These are phyloP conservation scores for Aspergillus sp. DNA, from an alignment of 2,329 filamentous ascomycete species.

Conservation along the genomic window DNA sequence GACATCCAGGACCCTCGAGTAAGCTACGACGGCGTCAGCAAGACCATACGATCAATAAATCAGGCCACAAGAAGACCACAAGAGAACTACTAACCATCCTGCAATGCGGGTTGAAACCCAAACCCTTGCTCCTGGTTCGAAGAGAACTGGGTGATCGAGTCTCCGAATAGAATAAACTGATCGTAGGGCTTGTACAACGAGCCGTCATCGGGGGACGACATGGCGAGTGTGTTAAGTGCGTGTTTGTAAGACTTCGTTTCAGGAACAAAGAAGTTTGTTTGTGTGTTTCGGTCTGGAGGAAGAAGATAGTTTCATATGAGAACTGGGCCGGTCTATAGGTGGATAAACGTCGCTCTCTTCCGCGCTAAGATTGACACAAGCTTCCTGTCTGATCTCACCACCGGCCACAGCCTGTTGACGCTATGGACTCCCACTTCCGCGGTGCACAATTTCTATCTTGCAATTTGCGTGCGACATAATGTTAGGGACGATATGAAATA, in stretches of 20 bases:
- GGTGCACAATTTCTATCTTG: not conserved
- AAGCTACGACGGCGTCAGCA: conserved; percentile 52
- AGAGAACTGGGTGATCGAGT: conserved; percentile 77
- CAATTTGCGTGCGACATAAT: not conserved
- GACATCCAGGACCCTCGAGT: conserved; percentile 76
- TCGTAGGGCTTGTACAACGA: conserved; percentile 53
- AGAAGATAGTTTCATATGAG: not conserved
- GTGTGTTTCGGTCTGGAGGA: too few species aligned
- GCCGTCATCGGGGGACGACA: conserved; percentile 7
- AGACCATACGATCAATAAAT: not conserved
- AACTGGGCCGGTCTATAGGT: not conserved
- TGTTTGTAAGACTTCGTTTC: too few species aligned
- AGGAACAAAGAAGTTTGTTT: too few species aligned
- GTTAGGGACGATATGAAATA: not conserved
- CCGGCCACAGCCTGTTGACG: not conserved
- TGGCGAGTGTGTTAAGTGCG: not conserved
- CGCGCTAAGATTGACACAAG: not conserved
- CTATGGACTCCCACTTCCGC: not conserved
- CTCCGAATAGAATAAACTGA: conserved; percentile 82
- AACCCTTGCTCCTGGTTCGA: conserved; percentile 65
- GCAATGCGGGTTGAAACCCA: conserved; percentile 70
- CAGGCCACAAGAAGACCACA: not conserved
- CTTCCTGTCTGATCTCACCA: not conserved
- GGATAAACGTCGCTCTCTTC: not conserved
- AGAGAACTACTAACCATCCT: conserved; percentile 57